A percentile compares a stretch with the other conserved stretches of the same genome.
Evolutionary conservation across 768 basidiomycete genomes (phyloP).

Genomic region (Rhodosporidiobolus odoratus): DNA sequence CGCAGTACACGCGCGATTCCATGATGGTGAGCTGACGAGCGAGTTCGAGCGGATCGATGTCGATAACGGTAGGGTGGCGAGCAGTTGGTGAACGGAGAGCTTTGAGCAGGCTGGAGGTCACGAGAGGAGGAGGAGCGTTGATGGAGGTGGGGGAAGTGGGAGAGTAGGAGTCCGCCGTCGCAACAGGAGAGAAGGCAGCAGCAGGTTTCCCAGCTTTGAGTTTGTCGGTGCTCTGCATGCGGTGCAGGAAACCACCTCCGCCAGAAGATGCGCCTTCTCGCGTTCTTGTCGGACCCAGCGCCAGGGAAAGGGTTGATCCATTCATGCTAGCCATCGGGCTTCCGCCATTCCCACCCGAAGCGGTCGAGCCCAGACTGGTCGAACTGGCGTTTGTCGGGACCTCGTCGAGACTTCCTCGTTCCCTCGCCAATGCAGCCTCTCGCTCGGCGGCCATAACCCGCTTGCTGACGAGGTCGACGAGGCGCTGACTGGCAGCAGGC

Average conservation of each 20-base stretch:
- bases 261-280: background rate
- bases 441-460: slow-evolving; percentile 25
- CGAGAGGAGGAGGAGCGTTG: slow-evolving; percentile 65
- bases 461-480: slow-evolving; percentile 46
- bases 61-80: slow-evolving; percentile 62
- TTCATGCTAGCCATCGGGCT: background rate
- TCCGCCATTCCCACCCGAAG: background rate
- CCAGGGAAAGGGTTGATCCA: slow-evolving; percentile 16
- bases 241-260: background rate
- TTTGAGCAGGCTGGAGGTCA: slow-evolving; percentile 70
- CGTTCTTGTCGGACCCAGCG: background rate
- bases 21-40: slow-evolving; percentile 89
- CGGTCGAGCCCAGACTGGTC: slow-evolving; percentile 10
- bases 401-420: slow-evolving; percentile 4
- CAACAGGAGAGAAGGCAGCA: slow-evolving; percentile 2
- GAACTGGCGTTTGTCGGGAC: slow-evolving; percentile 13
- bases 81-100: slow-evolving; percentile 56
- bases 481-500: slow-evolving; percentile 45
- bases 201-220: slow-evolving; percentile 38
- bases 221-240: slow-evolving; percentile 37
- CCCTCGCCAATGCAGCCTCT: background rate
- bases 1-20: slow-evolving; percentile 81
- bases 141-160: slow-evolving; percentile 48
- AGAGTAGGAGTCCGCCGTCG: slow-evolving; percentile 25
- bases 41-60: slow-evolving; percentile 86